A percentile compares a stretch with the other conserved stretches of the same genome.
phyloP scores from a whole-genome alignment of 352 stramenopile species.

The Pythium scleroteichum region DNA sequence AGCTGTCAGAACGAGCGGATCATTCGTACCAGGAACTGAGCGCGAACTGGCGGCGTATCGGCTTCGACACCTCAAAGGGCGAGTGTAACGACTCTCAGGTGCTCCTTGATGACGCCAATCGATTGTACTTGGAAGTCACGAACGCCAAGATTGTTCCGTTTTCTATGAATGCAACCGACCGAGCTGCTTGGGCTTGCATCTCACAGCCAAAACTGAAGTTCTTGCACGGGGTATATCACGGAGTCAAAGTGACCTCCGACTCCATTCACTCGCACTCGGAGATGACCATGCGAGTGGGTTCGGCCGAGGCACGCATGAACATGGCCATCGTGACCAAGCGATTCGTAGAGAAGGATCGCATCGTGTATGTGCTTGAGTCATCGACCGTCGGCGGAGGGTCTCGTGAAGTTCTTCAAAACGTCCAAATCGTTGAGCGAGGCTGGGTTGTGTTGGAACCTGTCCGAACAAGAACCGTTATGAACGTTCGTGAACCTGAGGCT shows the following conservation, averaged over 20 bases:
- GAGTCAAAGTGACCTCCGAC: constrained; percentile 26
- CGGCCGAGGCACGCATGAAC: constrained; percentile 28
- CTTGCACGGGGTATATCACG: constrained; percentile 37
- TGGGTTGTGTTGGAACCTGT: constrained; percentile 42
- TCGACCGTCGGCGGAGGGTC: constrained; percentile 38
- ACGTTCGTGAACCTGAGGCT: neutral
- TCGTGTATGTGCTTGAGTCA: constrained; percentile 23
- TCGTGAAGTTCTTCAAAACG: constrained; percentile 33
- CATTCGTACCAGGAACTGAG: constrained; percentile 32
- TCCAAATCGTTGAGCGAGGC: constrained; percentile 44
- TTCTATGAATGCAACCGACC: constrained; percentile 35
- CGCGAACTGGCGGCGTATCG: constrained; percentile 25
- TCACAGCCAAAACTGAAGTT: constrained; percentile 39
- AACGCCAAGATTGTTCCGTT: constrained; percentile 51
- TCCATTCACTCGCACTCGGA: constrained; percentile 38
- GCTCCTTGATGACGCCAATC: constrained; percentile 24
- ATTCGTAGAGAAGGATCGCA: constrained; percentile 13
- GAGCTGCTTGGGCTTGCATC: constrained; percentile 41
- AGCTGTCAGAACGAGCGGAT: constrained; percentile 4
- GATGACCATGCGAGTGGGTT: constrained; percentile 33
- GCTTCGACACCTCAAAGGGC: constrained; percentile 4
- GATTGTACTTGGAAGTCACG: constrained; percentile 38
- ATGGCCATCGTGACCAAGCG: constrained; percentile 46
- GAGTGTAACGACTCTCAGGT: constrained; percentile 37
- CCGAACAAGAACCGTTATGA: neutral